Percentiles rank a stretch among this genome's conserved stretches.
These are phyloP conservation scores for Daldinia childiae DNA, from an alignment of 495 filamentous ascomycete genomes.

Conservation along the genomic window DNA sequence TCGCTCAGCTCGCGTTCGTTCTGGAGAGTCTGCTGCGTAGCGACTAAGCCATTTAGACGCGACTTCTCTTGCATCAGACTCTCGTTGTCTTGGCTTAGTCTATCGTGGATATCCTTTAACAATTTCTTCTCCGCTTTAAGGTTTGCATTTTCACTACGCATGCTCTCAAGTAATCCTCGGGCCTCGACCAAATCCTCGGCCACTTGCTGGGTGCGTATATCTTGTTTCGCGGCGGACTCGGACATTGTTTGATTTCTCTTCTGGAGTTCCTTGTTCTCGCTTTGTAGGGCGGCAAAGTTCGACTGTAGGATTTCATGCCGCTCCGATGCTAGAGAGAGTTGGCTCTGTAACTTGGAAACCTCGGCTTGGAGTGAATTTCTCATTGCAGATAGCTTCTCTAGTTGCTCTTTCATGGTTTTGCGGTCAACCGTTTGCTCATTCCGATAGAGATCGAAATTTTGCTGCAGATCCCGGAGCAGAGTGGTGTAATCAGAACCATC, in stretches of 20 bases:
- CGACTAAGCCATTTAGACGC: slow-evolving; percentile 79
- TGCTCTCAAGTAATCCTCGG: slow-evolving; percentile 79
- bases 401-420: slow-evolving; percentile 83
- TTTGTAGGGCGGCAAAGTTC: slow-evolving; percentile 83
- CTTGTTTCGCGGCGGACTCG: slow-evolving; percentile 86
- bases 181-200: slow-evolving; percentile 93
- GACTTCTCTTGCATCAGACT: slow-evolving; percentile 81
- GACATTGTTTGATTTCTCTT: slow-evolving; percentile 77
- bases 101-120: slow-evolving; percentile 89
- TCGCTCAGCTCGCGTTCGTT: slow-evolving; percentile 92
- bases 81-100: slow-evolving; percentile 86
- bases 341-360: slow-evolving; percentile 76
- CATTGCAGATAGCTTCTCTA: slow-evolving; percentile 80
- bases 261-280: slow-evolving; percentile 84
- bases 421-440: slow-evolving; percentile 83
- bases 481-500: slow-evolving; percentile 70
- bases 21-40: slow-evolving; percentile 81
- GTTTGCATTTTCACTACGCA: slow-evolving; percentile 90
- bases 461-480: slow-evolving; percentile 83
- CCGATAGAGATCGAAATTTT: slow-evolving; percentile 88
- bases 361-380: slow-evolving; percentile 84
- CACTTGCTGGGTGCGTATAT: slow-evolving; percentile 87
- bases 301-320: slow-evolving; percentile 90
- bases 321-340: slow-evolving; percentile 80
- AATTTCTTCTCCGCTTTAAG: slow-evolving; percentile 91